Conservation (phyloP, 768 basidiomycete species). For the Boletus rubroflammeus region DNA sequence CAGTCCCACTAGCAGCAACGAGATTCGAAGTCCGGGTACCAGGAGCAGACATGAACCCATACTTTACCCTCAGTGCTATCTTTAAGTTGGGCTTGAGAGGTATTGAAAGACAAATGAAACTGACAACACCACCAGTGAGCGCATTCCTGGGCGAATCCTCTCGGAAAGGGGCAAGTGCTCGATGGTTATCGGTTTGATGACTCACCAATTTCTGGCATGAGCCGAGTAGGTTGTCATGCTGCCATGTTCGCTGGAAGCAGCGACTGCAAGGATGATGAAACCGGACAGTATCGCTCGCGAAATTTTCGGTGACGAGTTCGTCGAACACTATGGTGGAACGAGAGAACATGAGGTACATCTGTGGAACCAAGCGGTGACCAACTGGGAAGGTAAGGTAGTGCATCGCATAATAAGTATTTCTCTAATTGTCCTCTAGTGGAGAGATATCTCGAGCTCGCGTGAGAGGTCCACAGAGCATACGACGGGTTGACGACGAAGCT, state of each 20-base stretch:
- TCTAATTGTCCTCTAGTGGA: conserved; percentile 52
- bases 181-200: background rate
- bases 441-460: conserved; percentile 82
- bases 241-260: conserved; percentile 73
- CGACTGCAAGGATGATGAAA: conserved; percentile 77
- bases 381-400: conserved; percentile 76
- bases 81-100: conserved; percentile 86
- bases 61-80: conserved; percentile 84
- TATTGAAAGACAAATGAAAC: conserved; percentile 67
- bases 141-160: conserved; percentile 33
- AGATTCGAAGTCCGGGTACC: conserved; percentile 92
- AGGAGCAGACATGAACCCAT: conserved; percentile 96
- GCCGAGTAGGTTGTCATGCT: conserved; percentile 63
- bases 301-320: conserved; percentile 83
- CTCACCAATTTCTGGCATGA: background rate
- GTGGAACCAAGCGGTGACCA: conserved; percentile 89
- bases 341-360: conserved; percentile 83
- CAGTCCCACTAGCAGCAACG: conserved; percentile 75
- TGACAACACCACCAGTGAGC: conserved; percentile 71
- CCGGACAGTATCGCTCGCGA: conserved; percentile 80
- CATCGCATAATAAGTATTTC: background rate
- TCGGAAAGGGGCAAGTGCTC: conserved; percentile 56
- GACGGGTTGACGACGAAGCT: background rate
- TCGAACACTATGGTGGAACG: conserved; percentile 95
- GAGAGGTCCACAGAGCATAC: conserved; percentile 1